Evolutionary conservation across 2,329 filamentous ascomycete genomes (phyloP), one percentile per base, ranked within the genome.

Genomic region (Ophiosphaerella herpotricha): DNA sequence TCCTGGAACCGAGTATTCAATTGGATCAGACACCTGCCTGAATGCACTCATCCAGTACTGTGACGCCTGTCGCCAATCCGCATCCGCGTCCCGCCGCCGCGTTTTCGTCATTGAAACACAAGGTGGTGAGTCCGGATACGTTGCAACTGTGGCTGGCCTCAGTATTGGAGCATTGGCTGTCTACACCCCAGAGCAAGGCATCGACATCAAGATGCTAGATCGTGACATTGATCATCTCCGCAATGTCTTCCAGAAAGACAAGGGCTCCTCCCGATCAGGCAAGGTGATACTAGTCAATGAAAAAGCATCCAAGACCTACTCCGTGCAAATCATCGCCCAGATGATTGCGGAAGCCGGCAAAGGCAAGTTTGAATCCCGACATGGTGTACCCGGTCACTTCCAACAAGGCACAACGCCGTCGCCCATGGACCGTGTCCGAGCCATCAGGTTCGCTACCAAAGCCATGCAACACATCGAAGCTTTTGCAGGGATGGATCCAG

Each of bases 41-140:
- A 99, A 99, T 77, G 91, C 96, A 47, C 82, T 99, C 34, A 91
- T 97, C 57, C 85, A 88, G 61, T 99, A 97, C 77, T 97, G 93
- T 72, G 94, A 99, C 79, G 93, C 92, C 67, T 97, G 97, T 76
- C 91, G 95, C 75, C 94, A 97, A 74, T 97, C 92, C 2, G 94
- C 94, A 0, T 97, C 92, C 1, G 92, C 94, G 1, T 95, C 91
- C 1, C 88, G 94, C 50, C 87, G 94, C 38, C 87, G 94, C 54
- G 93, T 97, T 46, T 99, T 99, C 75, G 92, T 99, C 45, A 93
- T 99, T 46, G 94, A 99, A 77, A 97, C 94, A 0, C 94, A 99
- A 77, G 94, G 94, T 64, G 94, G 94, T 32, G 87, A 90, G 49
- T 97, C 90, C 4, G 94, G 94, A 16, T 99, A 97, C 74, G 85